Conservation (phyloP, 805 yeast genomes). For the Saccharomyces mikatae region DNA sequence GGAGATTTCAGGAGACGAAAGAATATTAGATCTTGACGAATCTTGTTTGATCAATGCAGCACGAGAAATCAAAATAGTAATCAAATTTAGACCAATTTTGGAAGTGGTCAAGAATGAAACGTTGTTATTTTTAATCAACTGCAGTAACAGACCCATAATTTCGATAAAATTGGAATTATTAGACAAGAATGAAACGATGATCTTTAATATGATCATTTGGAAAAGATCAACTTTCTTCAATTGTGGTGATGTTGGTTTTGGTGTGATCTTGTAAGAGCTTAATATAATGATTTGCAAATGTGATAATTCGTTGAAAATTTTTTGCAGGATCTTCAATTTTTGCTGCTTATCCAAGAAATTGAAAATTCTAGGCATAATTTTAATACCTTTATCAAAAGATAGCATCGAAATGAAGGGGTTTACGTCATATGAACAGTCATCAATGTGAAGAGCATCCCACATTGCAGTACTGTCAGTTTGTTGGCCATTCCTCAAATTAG, state of each 20-base stretch:
- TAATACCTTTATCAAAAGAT: constrained; percentile 79
- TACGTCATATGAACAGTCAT: constrained; percentile 48
- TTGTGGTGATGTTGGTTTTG: constrained; percentile 44
- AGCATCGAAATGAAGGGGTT: constrained; percentile 80
- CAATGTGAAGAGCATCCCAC: constrained; percentile 74
- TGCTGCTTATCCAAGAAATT: constrained; percentile 73
- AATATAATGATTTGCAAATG: constrained; percentile 67
- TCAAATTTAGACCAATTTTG: constrained; percentile 75
- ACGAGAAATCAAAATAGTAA: constrained; percentile 85
- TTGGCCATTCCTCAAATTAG: constrained; percentile 52
- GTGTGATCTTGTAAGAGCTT: constrained; percentile 69
- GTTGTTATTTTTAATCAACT: constrained; percentile 62
- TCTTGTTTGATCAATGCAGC: constrained; percentile 90
- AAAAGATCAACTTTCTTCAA: constrained; percentile 64
- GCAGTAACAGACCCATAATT: constrained; percentile 66
- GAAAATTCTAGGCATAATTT: constrained; percentile 80
- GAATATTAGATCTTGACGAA: constrained; percentile 34
- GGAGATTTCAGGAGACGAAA: constrained; percentile 35
- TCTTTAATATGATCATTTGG: constrained; percentile 73
- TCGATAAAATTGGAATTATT: constrained; percentile 69
- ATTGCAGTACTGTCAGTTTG: constrained; percentile 42
- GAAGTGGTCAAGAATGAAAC: constrained; percentile 47
- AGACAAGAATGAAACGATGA: constrained; percentile 72
- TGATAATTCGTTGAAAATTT: constrained; percentile 72
- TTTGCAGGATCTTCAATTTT: constrained; percentile 65